These are phyloP conservation scores for Sphaerobolus stellatus DNA, from an alignment of 1,284 basidiomycete genomes.

Conservation along the genomic window DNA sequence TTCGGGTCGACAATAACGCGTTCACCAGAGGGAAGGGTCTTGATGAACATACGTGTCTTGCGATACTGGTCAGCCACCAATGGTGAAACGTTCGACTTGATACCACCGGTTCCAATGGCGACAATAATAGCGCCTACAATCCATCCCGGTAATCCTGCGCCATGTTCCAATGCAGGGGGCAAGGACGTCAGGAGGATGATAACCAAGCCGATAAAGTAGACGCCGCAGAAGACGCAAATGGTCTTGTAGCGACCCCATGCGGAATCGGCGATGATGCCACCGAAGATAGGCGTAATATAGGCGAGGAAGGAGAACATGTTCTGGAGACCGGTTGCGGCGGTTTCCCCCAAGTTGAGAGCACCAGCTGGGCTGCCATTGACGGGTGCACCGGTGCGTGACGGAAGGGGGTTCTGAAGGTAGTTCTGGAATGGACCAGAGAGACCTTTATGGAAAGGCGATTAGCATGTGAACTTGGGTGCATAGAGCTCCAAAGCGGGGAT, in stretches of 20 bases:
- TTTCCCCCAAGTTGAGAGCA: slow-evolving; percentile 57
- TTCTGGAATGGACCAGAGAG: slow-evolving; percentile 49
- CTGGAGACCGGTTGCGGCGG: slow-evolving; percentile 58
- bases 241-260: slow-evolving; percentile 77
- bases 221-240: slow-evolving; percentile 37
- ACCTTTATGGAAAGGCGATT: neutral
- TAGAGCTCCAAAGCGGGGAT: too few species aligned
- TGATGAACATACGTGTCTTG: slow-evolving; percentile 54
- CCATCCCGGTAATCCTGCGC: slow-evolving; percentile 34
- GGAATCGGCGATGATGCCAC: slow-evolving; percentile 77
- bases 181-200: slow-evolving; percentile 41
- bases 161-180: slow-evolving; percentile 36
- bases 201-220: slow-evolving; percentile 36
- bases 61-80: slow-evolving; percentile 76
- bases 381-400: slow-evolving; percentile 73
- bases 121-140: slow-evolving; percentile 53
- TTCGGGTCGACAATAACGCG: slow-evolving; percentile 80
- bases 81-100: slow-evolving; percentile 81
- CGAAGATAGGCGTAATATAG: slow-evolving; percentile 59
- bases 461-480: too few species aligned
- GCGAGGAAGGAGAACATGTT: slow-evolving; percentile 52
- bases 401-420: slow-evolving; percentile 71
- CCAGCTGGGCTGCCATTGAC: slow-evolving; percentile 67
- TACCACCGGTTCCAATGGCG: slow-evolving; percentile 69
- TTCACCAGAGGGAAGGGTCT: slow-evolving; percentile 60